These are phyloP conservation scores for Royoungia palumana DNA, from an alignment of 768 basidiomycete species.

Conservation along the genomic window DNA sequence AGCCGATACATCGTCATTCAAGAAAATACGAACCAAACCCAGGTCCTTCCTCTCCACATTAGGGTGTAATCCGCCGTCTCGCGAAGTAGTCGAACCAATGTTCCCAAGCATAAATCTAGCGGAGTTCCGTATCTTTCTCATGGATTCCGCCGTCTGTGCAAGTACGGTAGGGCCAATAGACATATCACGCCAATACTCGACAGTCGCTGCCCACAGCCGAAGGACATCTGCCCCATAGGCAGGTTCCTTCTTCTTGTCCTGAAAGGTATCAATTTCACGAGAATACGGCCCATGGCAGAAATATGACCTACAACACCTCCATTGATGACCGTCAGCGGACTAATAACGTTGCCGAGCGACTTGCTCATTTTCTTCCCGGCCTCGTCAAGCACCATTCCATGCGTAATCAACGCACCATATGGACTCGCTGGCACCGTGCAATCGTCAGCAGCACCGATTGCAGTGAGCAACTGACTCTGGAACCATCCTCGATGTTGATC, in stretches of 20 bases:
- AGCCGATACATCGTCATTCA: neutral
- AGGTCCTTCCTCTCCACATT: slow-evolving; percentile 41
- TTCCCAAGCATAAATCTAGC: slow-evolving; percentile 86
- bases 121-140: slow-evolving; percentile 84
- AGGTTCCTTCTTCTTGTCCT: slow-evolving; percentile 70
- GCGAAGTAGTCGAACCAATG: slow-evolving; percentile 37
- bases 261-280: neutral
- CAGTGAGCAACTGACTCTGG: slow-evolving; percentile 89
- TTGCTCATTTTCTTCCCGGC: slow-evolving; percentile 96
- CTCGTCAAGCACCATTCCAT: slow-evolving; percentile 95
- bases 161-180: slow-evolving; percentile 78
- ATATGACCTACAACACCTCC: slow-evolving; percentile 62
- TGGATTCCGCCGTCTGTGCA: slow-evolving; percentile 65
- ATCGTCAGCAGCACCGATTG: slow-evolving; percentile 42
- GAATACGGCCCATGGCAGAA: neutral
- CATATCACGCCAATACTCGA: slow-evolving; percentile 88
- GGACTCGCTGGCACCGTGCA: slow-evolving; percentile 40
- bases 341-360: slow-evolving; percentile 86
- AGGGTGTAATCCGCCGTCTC: neutral
- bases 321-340: slow-evolving; percentile 74
- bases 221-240: slow-evolving; percentile 85
- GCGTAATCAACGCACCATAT: slow-evolving; percentile 83
- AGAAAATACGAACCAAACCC: slow-evolving; percentile 52
- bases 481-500: slow-evolving; percentile 99
- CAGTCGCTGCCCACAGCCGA: slow-evolving; percentile 87